Percentiles rank a stretch among this genome's conserved stretches.
These are phyloP conservation scores for Cyanidioschyzon merolae DNA, from an alignment of 23 red algal species.

Conservation along the genomic window DNA sequence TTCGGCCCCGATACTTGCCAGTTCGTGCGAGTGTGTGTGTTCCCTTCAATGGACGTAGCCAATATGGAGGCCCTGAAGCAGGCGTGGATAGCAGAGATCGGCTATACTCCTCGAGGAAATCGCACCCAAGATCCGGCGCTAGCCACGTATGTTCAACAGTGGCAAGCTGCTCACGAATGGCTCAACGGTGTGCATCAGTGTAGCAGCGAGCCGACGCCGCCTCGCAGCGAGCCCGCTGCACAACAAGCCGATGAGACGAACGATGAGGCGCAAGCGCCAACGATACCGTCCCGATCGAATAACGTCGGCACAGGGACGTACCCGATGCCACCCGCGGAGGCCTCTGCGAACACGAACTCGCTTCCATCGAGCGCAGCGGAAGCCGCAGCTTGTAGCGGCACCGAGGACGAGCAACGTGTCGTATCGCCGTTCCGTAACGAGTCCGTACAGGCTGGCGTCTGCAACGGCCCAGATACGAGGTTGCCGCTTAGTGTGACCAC, in stretches of 20 bases:
- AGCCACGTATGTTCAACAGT: background rate
- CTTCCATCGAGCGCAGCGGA: background rate
- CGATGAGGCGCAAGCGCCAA: background rate
- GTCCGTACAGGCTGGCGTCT: background rate
- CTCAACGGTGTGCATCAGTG: background rate
- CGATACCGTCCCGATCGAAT: background rate
- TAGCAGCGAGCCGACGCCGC: background rate
- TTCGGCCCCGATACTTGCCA: background rate
- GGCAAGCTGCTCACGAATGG: background rate
- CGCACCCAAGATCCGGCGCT: background rate
- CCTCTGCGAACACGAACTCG: background rate
- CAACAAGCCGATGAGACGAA: background rate
- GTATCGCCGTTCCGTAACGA: background rate
- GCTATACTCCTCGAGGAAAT: conserved; percentile 14
- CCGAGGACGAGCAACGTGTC: background rate
- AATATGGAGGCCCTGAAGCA: conserved; percentile 9
- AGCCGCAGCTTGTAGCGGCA: background rate
- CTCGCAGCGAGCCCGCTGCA: background rate
- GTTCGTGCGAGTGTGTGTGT: background rate
- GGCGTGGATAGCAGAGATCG: conserved; percentile 20
- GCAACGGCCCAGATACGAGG: background rate
- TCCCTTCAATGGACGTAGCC: background rate
- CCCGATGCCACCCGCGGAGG: background rate
- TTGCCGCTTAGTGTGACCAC: conserved; percentile 29
- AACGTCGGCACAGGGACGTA: background rate